Base-by-base conservation (phyloP, 2,329 filamentous ascomycete genomes). In the Colletotrichum chrysophilum region DNA sequence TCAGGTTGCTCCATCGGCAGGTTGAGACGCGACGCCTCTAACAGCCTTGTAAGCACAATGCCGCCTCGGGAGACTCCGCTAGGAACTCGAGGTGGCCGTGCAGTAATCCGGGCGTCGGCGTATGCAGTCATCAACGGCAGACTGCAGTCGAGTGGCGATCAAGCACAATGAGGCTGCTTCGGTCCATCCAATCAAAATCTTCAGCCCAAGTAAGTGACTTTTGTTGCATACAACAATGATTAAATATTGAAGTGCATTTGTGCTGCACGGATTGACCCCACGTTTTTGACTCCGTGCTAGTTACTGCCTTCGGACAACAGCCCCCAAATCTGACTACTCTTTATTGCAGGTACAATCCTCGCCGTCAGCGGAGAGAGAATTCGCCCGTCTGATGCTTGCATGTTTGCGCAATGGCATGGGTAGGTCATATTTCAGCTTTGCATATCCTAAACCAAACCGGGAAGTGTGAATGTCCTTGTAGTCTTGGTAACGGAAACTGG, bases 141-240 rank as follows among this genome's bases (percentile, higher is more conserved):
- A 3, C 18, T n/a, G 38, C 38, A 48, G 14, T 4, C 34, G 1
- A 36, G 18, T 12, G 38, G 9, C 9, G 3, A 4, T 48, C 9
- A 12, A 48, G 18, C 38, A 6, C 38, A 48, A 12, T 48, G 18
- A 48, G 2, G 1, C 9, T 48, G 18, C 18, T 10, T 3, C 18
- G 8, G 1, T 4, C 0, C 38, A 48, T 7, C 38, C 9, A 43
- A n/a, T 12, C 1, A 12, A 3, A n/a, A 0, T 48, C 1, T 48
- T 48, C 38, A 48, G 18, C 18, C 9, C 5, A 48, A n/a, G 38
- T 0, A 7, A 48, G 38, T 5, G 38, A n/a, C 38, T 12, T n/a
- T 18, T 0, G 9, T 48, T 48, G 38, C 38, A 18, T n/a, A 48
- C 18, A n/a, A n/a, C 38, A 48, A 48, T 48, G 3, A 10, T 48